Base-by-base conservation (phyloP, 768 basidiomycete species). In the Leccinum barrowsii region DNA sequence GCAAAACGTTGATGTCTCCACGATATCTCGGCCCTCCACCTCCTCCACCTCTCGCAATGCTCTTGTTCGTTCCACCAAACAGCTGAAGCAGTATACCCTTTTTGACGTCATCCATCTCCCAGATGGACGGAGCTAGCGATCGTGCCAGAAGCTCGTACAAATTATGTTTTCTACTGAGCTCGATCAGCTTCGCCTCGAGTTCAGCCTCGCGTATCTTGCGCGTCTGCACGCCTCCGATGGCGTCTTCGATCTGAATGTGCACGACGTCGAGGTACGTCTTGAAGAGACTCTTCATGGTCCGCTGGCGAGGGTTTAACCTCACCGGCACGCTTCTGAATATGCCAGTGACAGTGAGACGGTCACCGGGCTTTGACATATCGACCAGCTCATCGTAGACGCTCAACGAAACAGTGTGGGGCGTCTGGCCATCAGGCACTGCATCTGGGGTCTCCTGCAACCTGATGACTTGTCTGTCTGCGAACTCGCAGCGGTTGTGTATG, bases 341-440 rank as follows among this genome's bases (percentile, higher is more conserved):
- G 47, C 96, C 97, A 12, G 90, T 92, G 44, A 98, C 86, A 54
- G 89, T 75, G 32, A 99, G 78, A 11, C 97, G 81, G 72, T 98
- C 97, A 67, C 97, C 97, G 1, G 97, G 97, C 73, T 98, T 98
- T 44, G 89, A 74, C n/a, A 94, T 82, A 67, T 98, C 97, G 37
- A 98, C 96, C 4, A 99, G 84, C 70, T 99, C 97, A 68, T 99
- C 96, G 68, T 99, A 98, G n/a, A 92, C 92, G 71, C 94, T 95
- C 55, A 98, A 76, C 0, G 92, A 94, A 54, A 99, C 95, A 1
- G 96, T 98, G 65, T 98, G 95, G 0, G 97, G 97, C 0, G 97
- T 98, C 72, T 98, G 96, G 2, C 97, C 97, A 72, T 98, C 96
- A 5, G 96, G 96, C 0, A 99, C 96, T 8, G 89, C 92, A 67